Base-by-base conservation (phyloP, 768 basidiomycete genomes). In the Mycena crocata region DNA sequence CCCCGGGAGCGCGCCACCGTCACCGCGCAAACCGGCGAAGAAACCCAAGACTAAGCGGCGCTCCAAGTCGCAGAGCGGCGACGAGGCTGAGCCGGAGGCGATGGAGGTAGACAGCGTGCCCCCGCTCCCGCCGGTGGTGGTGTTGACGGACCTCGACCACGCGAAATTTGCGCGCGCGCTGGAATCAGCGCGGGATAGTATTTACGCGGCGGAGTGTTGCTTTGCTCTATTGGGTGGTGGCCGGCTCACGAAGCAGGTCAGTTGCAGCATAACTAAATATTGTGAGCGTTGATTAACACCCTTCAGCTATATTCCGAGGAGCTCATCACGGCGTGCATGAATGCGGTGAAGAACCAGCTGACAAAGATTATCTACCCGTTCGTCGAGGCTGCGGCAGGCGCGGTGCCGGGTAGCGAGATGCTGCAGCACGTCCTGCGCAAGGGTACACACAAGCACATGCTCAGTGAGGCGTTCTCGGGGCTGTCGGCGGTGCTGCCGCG, bases 241-340 rank as follows among this genome's bases (percentile, higher is more conserved):
- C 68, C 84, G 92, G 26, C 80, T 97, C 60, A 87, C 93, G 2
- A 97, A 97, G 77, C 93, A 96, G 86, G 96, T 95, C 50, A 39
- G 87, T 68, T 26, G 49, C 28, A 1, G 31, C 32, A 30, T 8
- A 30, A 62, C 35, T 24, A 51, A 34, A 48, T 23, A n/a, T n/a
- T n/a, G n/a, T 42, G 3, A 48, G 31, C 69, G 64, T 42, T 54
- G 31, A 30, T 44, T 32, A 9, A n/a, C 7, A n/a, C 21, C 3
- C 46, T 10, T 21, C 73, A 96, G 93, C 81, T 98, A 12, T 97
- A 97, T 77, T 98, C 97, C 0, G 95, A 98, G 76, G 98, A 99
- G 75, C 84, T 96, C 14, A 94, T 99, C 67, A 90, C 90, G 0
- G 82, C 86, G 0, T 94, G 95, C 78, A 82, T 98, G 21, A 82